These are phyloP conservation scores for Articulospora tetracladia DNA, from an alignment of 495 filamentous ascomycete species.

Conservation along the genomic window DNA sequence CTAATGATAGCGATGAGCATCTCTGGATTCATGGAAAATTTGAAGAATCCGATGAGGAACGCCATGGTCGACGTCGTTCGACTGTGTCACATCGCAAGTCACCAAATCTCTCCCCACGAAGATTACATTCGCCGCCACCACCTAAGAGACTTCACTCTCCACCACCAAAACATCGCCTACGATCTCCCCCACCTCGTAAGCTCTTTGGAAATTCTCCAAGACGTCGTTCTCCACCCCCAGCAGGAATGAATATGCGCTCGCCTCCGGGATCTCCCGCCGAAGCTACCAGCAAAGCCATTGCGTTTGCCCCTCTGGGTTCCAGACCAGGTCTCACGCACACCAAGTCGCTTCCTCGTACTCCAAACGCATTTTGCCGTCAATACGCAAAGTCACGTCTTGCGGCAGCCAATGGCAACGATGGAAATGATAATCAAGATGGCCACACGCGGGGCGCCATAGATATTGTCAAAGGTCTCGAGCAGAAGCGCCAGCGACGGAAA, in stretches of 20 bases:
- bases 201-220: conserved; percentile 66
- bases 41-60: conserved; percentile 42
- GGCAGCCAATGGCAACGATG: conserved; percentile 19
- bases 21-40: conserved; percentile 55
- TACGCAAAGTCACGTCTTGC: conserved; percentile 27
- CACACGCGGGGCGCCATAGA: conserved; percentile 85
- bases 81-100: conserved; percentile 36
- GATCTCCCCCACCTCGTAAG: conserved; percentile 53
- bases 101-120: conserved; percentile 37
- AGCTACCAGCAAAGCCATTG: conserved; percentile 26
- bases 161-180: conserved; percentile 40
- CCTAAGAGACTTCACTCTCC: conserved; percentile 30
- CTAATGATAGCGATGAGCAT: conserved; percentile 53
- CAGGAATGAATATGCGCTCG: conserved; percentile 35
- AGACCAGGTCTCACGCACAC: conserved; percentile 62
- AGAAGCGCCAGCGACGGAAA: conserved; percentile 84
- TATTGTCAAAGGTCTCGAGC: conserved; percentile 93
- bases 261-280: conserved; percentile 40
- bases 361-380: conserved; percentile 63
- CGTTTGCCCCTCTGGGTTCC: conserved; percentile 58
- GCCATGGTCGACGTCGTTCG: conserved; percentile 33
- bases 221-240: conserved; percentile 59
- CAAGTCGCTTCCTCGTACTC: conserved; percentile 73
- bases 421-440: conserved; percentile 29
- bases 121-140: conserved; percentile 43